Base-by-base conservation (phyloP, 108 stramenopile genomes). In the Fragilaria radians region DNA sequence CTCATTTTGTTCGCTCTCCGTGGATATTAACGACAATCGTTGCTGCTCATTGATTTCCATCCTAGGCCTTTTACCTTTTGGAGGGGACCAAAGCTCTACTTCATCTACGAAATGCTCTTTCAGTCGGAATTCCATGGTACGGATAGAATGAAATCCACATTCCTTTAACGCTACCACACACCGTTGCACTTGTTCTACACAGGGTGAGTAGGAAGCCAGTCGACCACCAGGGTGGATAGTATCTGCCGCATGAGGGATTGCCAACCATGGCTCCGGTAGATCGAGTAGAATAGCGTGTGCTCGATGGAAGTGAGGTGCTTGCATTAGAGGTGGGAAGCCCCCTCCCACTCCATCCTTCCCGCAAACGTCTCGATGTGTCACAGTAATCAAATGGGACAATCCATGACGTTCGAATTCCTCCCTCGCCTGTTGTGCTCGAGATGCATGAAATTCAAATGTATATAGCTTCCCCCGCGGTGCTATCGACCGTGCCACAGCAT, bases 201-300 rank as follows among this genome's bases (percentile, higher is more conserved):
- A 98, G 5, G 97, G 97, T 26, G 83, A 85, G 75, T 96, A 98
- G 19, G 85, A 85, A 9, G 91, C 85, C 4, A 98, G 52, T 22
- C 82, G 65, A 0, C 82, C 90, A 55, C 74, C 77, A 11, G 78
- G 78, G 65, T 87, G 82, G 3, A 95, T 51, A 30, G 70, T 71
- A 63, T 77, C 53, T 11, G 80, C 88, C 9, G 90, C 95, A 67
- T 95, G 83, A 19, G 79, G 83, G 17, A 96, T 69, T 21, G 97
- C 97, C 30, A 79, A 52, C 97, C 95, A 96, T 5, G 97, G 97
- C 66, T 93, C 92, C 3, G 97, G 97, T 34, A 98, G 57, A 65
- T 98, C 97, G 5, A 98, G 63, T 51, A 96, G 88, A 21, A 57
- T 32, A 17, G 94, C 97, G 76, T 98, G 93, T 14, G 89, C 94